Evolutionary conservation across 2,329 filamentous ascomycete genomes (phyloP).

Genomic region (Ceratocystis alfenasii): DNA sequence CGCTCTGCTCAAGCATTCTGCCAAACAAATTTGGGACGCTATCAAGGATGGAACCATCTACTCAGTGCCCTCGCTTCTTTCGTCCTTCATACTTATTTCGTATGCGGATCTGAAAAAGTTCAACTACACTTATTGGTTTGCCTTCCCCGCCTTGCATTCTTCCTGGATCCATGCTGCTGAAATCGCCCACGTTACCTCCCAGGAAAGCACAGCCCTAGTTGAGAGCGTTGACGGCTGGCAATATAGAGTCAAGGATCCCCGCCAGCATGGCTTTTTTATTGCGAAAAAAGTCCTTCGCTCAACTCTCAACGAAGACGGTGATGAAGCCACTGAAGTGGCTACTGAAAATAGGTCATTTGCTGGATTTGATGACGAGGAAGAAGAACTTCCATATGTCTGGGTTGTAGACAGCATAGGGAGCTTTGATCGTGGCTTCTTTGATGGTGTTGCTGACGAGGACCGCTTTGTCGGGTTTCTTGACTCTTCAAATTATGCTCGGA

Average conservation of each 20-base stretch:
- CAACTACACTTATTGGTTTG: conserved; percentile 96
- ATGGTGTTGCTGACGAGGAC: conserved; percentile 56
- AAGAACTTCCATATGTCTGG: conserved; percentile 56
- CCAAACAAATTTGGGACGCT: conserved; percentile 77
- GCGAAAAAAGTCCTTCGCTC: conserved; percentile 54
- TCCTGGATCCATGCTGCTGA: conserved; percentile 57
- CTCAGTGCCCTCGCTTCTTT: conserved; percentile 79
- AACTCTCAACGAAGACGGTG: conserved; percentile 24
- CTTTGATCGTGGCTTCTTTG: conserved; percentile 83
- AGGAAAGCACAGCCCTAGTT: conserved; percentile 67
- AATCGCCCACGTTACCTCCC: conserved; percentile 44
- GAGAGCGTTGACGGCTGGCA: conserved; percentile 81
- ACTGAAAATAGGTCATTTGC: conserved; percentile 38
- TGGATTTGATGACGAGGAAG: conserved; percentile 30
- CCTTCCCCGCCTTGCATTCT: conserved; percentile 84
- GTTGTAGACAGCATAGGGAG: conserved; percentile 60
- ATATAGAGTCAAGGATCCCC: conserved; percentile 60
- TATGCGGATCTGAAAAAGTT: conserved; percentile 97
- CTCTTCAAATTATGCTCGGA: conserved; percentile 76
- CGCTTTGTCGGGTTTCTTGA: conserved; percentile 80
- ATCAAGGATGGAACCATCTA: conserved; percentile 96
- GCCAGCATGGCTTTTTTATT: conserved; percentile 93
- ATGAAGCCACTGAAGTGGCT: conserved; percentile 31
- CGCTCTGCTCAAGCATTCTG: conserved; percentile 20
- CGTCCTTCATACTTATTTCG: conserved; percentile 78